Base-by-base conservation (phyloP, 2,329 filamentous ascomycete species). In the Gaeumannomyces sp. region DNA sequence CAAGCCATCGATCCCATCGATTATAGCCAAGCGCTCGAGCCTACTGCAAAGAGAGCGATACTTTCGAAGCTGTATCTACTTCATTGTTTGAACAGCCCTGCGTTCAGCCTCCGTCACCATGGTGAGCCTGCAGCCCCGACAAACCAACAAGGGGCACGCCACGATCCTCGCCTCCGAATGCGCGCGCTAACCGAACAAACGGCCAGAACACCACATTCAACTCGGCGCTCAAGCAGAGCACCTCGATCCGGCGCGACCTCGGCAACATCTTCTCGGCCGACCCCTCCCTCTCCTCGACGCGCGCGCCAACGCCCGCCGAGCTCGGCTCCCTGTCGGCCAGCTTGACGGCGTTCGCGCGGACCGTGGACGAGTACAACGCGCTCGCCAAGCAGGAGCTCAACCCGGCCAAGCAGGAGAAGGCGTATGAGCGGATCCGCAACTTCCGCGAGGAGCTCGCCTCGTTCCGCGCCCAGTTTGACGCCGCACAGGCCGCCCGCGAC, bases 371-470 rank as follows among this genome's bases (percentile, higher is more conserved):
- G 74, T 99, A 99, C 81, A 87, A 90, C 72, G 84, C 85, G 64
- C 86, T 96, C 35, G 90, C 93, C 1, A 91, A 91, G 69, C 91
- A 94, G 72, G 95, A 99, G 76, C 86, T 97, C 38, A 93, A 96
- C 65, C 85, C 90, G 5, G 89, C 91, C 66, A 99, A 98, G 78
- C 91, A 96, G 71, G 89, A 95, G 66, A 97, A 98, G 73, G 95
- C 94, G 1, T 83, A 87, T 68, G 92, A 96, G 73, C 87, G 95
- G 59, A 83, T 97, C 66, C 90, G 91, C 76, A 92, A 88, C 71
- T 99, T 99, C 78, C 88, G 92, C 66, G 77, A 83, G 59, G 94
- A 98, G 73, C 84, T 98, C 3, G 79, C 88, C 62, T 91, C 93
- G 64, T 97, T 93, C 75, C 85, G 92, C 50, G 78, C 85, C 28